Conservation (phyloP, 2,329 filamentous ascomycete genomes). For the Penicillium nordicum region DNA sequence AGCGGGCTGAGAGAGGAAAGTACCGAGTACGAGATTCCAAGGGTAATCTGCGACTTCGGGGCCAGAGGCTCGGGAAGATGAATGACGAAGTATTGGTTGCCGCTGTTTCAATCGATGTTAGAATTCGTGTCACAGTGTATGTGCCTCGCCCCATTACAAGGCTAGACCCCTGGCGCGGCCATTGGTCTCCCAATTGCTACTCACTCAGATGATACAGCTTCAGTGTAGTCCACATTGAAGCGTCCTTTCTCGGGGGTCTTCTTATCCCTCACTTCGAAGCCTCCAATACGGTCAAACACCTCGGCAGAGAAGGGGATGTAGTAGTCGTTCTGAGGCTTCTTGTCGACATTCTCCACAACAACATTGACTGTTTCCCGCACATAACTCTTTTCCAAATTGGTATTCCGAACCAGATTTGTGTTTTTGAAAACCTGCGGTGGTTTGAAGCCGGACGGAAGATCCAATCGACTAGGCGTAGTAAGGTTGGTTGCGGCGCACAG, state of each 20-base stretch:
- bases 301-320: constrained; percentile 80
- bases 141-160: neutral
- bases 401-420: constrained; percentile 80
- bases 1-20: constrained; percentile 76
- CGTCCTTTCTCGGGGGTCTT: constrained; percentile 66
- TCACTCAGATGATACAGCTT: constrained; percentile 54
- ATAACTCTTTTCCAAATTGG: constrained; percentile 92
- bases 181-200: constrained; percentile 53
- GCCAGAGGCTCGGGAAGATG: constrained; percentile 71
- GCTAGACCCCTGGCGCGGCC: constrained; percentile 12
- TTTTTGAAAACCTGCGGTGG: constrained; percentile 93
- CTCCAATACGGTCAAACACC: constrained; percentile 73
- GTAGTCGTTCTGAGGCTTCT: constrained; percentile 79
- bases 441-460: constrained; percentile 58
- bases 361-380: constrained; percentile 88
- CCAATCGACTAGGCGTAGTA: constrained; percentile 31
- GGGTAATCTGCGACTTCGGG: constrained; percentile 73
- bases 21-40: constrained; percentile 80
- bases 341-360: constrained; percentile 83
- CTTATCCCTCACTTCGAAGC: constrained; percentile 88
- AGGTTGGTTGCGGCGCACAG: constrained; percentile 32
- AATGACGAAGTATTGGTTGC: constrained; percentile 79
- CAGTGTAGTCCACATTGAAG: constrained; percentile 68
- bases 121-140: neutral
- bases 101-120: constrained; percentile 45